phyloP scores from a whole-genome alignment of 805 yeast species.

The Wickerhamiella nectarea region DNA sequence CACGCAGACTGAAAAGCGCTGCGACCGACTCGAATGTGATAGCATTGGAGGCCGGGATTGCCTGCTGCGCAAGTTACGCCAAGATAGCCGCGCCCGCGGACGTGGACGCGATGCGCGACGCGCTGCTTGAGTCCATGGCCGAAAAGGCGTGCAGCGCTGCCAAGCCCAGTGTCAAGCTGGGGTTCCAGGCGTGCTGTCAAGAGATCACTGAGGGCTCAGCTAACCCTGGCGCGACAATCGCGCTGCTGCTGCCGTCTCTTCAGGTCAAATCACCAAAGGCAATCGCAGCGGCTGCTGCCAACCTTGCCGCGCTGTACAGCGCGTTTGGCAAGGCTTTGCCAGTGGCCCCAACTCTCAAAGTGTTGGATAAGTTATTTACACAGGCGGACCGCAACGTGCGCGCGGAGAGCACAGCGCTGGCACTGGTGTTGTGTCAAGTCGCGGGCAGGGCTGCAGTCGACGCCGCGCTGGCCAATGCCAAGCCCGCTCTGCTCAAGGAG shows the following conservation, averaged over 20 bases:
- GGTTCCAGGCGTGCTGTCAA: conserved; percentile 48
- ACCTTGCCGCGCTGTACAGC: conserved; percentile 41
- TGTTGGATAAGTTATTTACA: conserved; percentile 54
- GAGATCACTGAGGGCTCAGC: conserved; percentile 52
- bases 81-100: conserved; percentile 41
- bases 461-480: conserved; percentile 41
- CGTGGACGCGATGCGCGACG: conserved; percentile 24
- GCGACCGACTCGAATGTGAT: conserved; percentile 75
- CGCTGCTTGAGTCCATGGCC: conserved; percentile 32
- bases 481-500: conserved; percentile 87
- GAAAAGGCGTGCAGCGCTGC: conserved; percentile 74
- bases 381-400: conserved; percentile 84
- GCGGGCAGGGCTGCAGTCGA: conserved; percentile 50
- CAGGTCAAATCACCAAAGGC: conserved; percentile 58
- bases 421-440: conserved; percentile 62
- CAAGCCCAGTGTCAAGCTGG: conserved; percentile 59
- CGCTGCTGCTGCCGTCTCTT: conserved; percentile 48
- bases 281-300: conserved; percentile 50
- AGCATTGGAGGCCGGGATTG: conserved; percentile 75
- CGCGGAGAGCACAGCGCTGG: conserved; percentile 54
- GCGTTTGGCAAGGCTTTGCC: conserved; percentile 47
- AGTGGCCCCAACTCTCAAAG: conserved; percentile 43
- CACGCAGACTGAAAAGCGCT: conserved; percentile 39
- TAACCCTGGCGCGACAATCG: conserved; percentile 41
- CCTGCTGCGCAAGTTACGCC: conserved; percentile 40